Conservation (phyloP, 2,329 filamentous ascomycete genomes). For the Cladophialophora psammophila region DNA sequence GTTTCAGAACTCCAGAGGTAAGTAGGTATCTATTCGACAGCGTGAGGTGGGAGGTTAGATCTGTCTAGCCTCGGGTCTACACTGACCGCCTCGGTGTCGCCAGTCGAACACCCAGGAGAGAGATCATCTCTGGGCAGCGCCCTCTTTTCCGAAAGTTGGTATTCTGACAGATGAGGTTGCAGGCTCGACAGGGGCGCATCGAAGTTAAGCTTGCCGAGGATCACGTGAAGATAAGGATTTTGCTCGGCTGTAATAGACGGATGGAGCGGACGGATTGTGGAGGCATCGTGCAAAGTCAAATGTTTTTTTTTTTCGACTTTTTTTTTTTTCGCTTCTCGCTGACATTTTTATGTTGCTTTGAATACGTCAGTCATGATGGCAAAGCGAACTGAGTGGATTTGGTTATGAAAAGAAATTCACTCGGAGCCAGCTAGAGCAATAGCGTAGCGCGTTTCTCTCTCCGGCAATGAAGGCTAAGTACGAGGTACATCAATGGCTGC, state of each 20-base stretch:
- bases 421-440: background rate
- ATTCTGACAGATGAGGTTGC: background rate
- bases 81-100: background rate
- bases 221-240: slow-evolving; percentile 19
- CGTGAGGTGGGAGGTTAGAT: background rate
- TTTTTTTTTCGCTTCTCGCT: background rate
- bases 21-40: background rate
- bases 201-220: background rate
- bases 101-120: background rate
- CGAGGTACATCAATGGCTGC: background rate
- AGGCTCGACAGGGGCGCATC: slow-evolving; percentile 3
- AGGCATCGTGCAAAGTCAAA: slow-evolving; percentile 10
- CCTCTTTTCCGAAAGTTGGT: background rate
- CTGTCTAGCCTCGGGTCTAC: background rate
- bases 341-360: background rate
- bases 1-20: background rate
- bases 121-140: background rate
- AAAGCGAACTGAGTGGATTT: background rate
- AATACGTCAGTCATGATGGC: slow-evolving; percentile 5
- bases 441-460: background rate
- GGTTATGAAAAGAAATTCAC: background rate
- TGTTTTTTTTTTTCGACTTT: slow-evolving; percentile 8
- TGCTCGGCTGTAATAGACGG: background rate
- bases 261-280: slow-evolving; percentile 14
- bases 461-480: no score